phyloP scores from a whole-genome alignment of 805 yeast genomes.

The Myxozyma vanderwaltii region DNA sequence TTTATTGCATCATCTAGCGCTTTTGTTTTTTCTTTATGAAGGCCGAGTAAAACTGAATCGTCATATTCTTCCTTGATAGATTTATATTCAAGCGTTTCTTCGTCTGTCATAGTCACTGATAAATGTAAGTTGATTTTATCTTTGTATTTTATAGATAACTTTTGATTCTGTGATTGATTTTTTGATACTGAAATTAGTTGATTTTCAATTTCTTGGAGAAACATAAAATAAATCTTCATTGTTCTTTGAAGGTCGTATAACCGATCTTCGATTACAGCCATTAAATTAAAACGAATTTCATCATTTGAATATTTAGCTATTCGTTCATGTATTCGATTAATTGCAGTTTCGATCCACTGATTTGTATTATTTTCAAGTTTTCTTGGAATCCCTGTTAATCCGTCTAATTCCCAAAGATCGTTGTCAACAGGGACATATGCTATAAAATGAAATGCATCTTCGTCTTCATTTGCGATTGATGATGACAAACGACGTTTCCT shows the following conservation, averaged over 20 bases:
- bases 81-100: not conserved
- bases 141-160: not conserved
- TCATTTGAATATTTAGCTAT: conserved; percentile 12
- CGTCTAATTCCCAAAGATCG: conserved; percentile 58
- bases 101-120: not conserved
- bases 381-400: conserved; percentile 13
- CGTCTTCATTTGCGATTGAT: conserved; percentile 34
- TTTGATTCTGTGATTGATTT: not conserved
- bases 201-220: not conserved
- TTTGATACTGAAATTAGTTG: not conserved
- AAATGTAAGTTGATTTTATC: not conserved
- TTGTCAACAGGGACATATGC: conserved; percentile 54
- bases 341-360: conserved; percentile 17
- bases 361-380: not conserved
- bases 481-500: not conserved
- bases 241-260: not conserved
- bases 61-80: not conserved
- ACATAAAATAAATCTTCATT: not conserved
- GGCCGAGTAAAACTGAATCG: not conserved
- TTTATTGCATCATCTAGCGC: not conserved
- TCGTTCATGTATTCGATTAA: conserved; percentile 9
- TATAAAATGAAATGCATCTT: conserved; percentile 58
- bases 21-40: not conserved
- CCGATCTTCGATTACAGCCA: conserved; percentile 24
- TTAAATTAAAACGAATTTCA: conserved; percentile 27